Evolutionary conservation across 768 basidiomycete genomes (phyloP).

Genomic region (Panaeolus papilionaceus): DNA sequence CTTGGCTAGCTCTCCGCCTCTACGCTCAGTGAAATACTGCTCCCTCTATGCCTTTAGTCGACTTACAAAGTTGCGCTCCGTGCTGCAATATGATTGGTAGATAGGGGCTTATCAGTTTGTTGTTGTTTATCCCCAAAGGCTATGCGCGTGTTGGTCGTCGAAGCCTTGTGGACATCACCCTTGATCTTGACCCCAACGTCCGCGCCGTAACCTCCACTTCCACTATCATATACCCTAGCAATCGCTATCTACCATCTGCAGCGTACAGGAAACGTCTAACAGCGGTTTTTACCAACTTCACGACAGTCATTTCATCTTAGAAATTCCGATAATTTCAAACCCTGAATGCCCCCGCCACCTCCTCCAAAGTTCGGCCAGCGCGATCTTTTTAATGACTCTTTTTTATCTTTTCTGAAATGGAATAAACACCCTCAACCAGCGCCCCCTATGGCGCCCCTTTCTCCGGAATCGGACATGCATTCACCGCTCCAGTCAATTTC

Average conservation of each 20-base stretch:
- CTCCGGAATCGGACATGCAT: conserved; percentile 26
- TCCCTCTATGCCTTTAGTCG: background rate
- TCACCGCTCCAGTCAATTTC: conserved; percentile 26
- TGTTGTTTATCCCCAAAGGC: conserved; percentile 8
- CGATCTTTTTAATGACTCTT: conserved; percentile 33
- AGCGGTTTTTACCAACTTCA: background rate
- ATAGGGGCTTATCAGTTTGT: conserved; percentile 9
- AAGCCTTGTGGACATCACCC: background rate
- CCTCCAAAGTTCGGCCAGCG: conserved; percentile 34
- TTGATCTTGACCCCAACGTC: conserved; percentile 14
- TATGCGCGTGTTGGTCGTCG: conserved; percentile 11
- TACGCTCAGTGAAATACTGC: background rate
- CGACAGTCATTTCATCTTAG: background rate
- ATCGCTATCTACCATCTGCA: conserved; percentile 6
- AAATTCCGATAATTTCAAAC: background rate
- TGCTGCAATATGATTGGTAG: conserved; percentile 9
- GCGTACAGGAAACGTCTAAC: conserved; percentile 11
- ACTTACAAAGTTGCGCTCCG: background rate
- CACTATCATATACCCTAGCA: conserved; percentile 8
- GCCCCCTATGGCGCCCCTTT: conserved; percentile 23
- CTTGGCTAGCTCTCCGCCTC: background rate
- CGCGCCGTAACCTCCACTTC: background rate
- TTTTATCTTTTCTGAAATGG: conserved; percentile 34
- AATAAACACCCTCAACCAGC: conserved; percentile 27
- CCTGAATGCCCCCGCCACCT: conserved; percentile 23